A percentile compares a stretch with the other conserved stretches of the same genome.
Evolutionary conservation across 2,329 filamentous ascomycete species (phyloP).

Genomic region (Chaetomiaceae sp.): DNA sequence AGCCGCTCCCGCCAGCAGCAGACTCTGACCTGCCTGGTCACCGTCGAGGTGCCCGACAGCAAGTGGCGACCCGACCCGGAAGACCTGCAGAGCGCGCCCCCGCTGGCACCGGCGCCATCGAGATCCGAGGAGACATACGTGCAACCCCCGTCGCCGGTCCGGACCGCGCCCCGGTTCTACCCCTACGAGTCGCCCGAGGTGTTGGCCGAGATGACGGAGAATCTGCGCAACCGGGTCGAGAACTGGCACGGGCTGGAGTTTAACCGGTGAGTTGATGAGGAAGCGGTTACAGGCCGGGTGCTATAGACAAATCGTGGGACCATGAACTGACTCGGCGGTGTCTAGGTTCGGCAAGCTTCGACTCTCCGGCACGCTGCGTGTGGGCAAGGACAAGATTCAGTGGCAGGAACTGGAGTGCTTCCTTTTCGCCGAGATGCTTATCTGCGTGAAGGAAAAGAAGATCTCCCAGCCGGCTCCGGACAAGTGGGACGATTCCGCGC

Average conservation of each 20-base stretch:
- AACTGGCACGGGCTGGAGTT: conserved; percentile 98
- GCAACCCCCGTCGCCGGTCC: conserved; percentile 54
- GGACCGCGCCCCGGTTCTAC: conserved; percentile 52
- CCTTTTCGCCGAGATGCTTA: conserved; percentile 97
- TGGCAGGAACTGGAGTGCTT: conserved; percentile 99
- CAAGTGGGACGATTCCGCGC: conserved; percentile 58
- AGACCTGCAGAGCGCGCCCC: conserved; percentile 56
- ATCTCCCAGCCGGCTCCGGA: conserved; percentile 42
- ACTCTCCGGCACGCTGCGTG: conserved; percentile 80
- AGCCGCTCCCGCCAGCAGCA: conserved; percentile 90
- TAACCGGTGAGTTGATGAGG: conserved; percentile 48
- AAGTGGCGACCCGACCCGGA: conserved; percentile 86
- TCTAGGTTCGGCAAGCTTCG: conserved; percentile 82
- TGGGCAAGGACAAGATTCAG: conserved; percentile 91
- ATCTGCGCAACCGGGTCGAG: conserved; percentile 78
- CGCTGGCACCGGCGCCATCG: conserved; percentile 36
- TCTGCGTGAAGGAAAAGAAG: conserved; percentile 98
- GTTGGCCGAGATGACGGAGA: conserved; percentile 80
- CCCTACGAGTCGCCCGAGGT: conserved; percentile 71
- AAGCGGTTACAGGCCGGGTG: not conserved
- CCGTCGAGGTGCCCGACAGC: conserved; percentile 85
- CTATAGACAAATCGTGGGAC: too few relatives aligned
- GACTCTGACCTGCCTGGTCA: conserved; percentile 87
- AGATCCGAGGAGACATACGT: conserved; percentile 45
- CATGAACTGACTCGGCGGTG: not conserved